Conservation (phyloP, 2,329 filamentous ascomycete species). For the Apiospora aurea region DNA sequence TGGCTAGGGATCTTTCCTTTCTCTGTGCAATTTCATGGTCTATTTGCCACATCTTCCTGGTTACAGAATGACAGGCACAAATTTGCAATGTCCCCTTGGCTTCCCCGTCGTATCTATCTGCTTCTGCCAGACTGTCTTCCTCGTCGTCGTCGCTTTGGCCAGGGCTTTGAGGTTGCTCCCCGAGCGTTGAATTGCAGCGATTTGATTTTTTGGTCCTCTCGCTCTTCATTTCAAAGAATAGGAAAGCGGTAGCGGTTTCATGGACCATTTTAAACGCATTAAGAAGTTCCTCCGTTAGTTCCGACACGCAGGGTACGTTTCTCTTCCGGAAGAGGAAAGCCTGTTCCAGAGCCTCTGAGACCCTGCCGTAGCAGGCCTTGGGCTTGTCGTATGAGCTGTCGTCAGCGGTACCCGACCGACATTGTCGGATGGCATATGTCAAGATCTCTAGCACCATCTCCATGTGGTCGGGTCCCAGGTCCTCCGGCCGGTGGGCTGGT, state of each 20-base stretch:
- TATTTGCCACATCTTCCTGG: background rate
- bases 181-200: background rate
- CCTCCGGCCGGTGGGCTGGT: background rate
- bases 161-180: background rate
- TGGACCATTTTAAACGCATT: background rate
- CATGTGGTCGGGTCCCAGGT: background rate
- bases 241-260: background rate
- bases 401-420: rapidly evolving
- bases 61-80: background rate
- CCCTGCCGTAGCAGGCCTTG: background rate
- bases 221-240: background rate
- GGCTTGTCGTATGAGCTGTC: background rate
- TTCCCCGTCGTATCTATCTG: background rate
- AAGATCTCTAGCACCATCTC: background rate
- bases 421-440: background rate
- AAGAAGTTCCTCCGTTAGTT: background rate
- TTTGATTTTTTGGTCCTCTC: no score
- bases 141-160: background rate
- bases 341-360: constrained; percentile 1
- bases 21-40: no score
- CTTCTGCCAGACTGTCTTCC: no score
- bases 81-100: background rate
- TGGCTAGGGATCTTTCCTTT: background rate
- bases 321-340: background rate
- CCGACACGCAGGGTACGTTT: background rate